phyloP scores from a whole-genome alignment of 208 protist species.

The Phytomonas francai region DNA sequence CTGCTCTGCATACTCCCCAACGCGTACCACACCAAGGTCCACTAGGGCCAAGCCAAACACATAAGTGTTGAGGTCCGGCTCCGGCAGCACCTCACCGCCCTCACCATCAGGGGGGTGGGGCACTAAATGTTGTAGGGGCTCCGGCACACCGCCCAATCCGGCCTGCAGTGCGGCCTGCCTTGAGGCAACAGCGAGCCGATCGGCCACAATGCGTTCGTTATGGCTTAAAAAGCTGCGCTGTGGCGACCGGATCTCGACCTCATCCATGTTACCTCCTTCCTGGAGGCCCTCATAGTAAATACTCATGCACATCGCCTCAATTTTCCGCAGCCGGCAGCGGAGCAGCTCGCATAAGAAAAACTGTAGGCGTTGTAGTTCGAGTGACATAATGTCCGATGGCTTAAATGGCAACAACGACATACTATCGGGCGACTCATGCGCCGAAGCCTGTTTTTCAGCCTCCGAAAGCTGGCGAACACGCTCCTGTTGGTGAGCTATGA shows the following conservation, averaged over 20 bases:
- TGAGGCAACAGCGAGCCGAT: conserved; percentile 43
- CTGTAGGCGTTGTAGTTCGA: conserved; percentile 72
- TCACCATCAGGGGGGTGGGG: conserved; percentile 62
- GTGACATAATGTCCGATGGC: conserved; percentile 62
- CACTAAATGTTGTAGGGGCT: conserved; percentile 48
- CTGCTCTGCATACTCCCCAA: conserved; percentile 66
- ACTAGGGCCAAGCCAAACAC: conserved; percentile 76
- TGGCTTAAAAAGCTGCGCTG: conserved; percentile 44
- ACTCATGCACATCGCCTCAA: conserved; percentile 49
- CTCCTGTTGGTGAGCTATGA: conserved; percentile 33
- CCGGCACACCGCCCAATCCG: conserved; percentile 51
- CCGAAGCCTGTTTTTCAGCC: conserved; percentile 31
- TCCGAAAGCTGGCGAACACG: conserved; percentile 26
- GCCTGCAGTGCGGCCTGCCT: conserved; percentile 33
- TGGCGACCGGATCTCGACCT: conserved; percentile 24
- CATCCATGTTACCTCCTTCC: background rate
- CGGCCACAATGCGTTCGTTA: conserved; percentile 65
- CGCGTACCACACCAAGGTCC: conserved; percentile 64
- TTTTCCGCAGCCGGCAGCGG: conserved; percentile 74
- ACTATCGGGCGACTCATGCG: background rate
- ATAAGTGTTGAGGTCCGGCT: conserved; percentile 59
- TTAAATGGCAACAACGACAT: conserved; percentile 68
- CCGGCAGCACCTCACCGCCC: conserved; percentile 69
- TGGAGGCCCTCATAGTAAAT: conserved; percentile 52
- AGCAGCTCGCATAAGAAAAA: conserved; percentile 83